Base-by-base conservation (phyloP, 2,329 filamentous ascomycete species). In the Allantophomopsis cytisporea region DNA sequence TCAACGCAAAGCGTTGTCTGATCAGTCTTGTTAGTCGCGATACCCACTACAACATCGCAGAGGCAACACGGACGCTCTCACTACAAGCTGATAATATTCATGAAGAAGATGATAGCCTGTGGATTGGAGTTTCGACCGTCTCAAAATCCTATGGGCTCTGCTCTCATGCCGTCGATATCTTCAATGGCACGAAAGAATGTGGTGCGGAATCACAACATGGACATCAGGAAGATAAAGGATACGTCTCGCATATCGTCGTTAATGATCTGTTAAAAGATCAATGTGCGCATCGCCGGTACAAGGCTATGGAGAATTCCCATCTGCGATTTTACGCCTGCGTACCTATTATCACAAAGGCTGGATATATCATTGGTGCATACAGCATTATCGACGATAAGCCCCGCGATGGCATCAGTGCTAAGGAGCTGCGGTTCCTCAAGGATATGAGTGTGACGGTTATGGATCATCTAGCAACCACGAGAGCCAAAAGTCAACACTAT, bases 331-430 rank as follows among this genome's bases (percentile, higher is more conserved):
- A 74, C 42, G 71, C 70, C 5, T 70, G 69, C 14, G 75, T 79
- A 0, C 77, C 77, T 1, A 71, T 83, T 39, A 65, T 68, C 18
- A 75, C 71, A 3, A 50, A 51, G 5, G 68, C 65, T 30, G 66
- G 70, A 20, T 67, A 71, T 47, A 65, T 67, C 36, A 73, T 83
- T 40, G 78, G 78, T 8, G 67, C 65, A 10, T 74, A 76, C 42
- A 69, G 70, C 39, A 66, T 80, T 2, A 58, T 76, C 3, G 76
- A 80, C 46, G 66, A 71, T 34, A 61, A 62, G n/a, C 66, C 71
- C 0, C 67, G 72, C 12, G 49, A 67, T 33, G 68, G 66, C 0
- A 49, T 81, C 14, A 58, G 57, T 10, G 49, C 60, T 0, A 60
- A 61, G 7, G 67, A 75, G 37, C 44, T 68, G 2, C 60, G 64